Evolutionary conservation across 2,329 filamentous ascomycete species (phyloP).

Genomic region (Emydomyces testavorans): DNA sequence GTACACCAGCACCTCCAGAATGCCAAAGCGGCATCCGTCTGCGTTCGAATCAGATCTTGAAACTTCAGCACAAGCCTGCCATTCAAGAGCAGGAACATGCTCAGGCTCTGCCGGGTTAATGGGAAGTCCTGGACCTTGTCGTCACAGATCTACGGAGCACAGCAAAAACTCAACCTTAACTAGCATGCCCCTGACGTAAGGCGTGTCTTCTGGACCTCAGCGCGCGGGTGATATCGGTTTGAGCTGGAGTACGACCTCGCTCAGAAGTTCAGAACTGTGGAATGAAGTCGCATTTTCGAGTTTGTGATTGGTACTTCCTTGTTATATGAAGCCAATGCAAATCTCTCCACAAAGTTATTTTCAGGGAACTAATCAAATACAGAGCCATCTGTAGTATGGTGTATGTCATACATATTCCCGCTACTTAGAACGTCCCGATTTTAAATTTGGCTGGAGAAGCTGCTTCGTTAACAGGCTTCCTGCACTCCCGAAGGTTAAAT

Average conservation of each 20-base stretch:
- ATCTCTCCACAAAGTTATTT: neutral
- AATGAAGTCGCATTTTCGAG: neutral
- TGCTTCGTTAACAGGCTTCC: neutral
- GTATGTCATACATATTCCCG: too few species aligned
- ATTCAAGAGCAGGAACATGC: neutral
- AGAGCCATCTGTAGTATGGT: neutral
- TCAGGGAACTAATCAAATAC: too few species aligned
- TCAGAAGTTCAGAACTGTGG: neutral
- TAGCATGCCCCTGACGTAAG: conserved; percentile 4
- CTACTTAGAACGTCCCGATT: conserved; percentile 4
- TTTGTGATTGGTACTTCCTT: neutral
- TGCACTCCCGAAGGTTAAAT: neutral
- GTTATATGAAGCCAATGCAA: neutral
- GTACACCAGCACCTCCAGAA: neutral
- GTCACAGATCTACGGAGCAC: neutral
- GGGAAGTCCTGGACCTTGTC: neutral
- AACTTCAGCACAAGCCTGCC: neutral
- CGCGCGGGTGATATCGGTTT: conserved; percentile 8
- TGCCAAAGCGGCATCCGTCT: neutral
- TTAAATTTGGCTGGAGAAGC: neutral
- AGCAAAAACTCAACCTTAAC: conserved; percentile 1
- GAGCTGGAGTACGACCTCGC: neutral
- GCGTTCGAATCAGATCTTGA: neutral
- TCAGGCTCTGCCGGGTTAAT: neutral
- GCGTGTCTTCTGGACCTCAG: neutral